Percentiles rank a stretch among this genome's conserved stretches.
phyloP scores from a whole-genome alignment of 2,329 filamentous ascomycete species.

The Arthroderma uncinatum region DNA sequence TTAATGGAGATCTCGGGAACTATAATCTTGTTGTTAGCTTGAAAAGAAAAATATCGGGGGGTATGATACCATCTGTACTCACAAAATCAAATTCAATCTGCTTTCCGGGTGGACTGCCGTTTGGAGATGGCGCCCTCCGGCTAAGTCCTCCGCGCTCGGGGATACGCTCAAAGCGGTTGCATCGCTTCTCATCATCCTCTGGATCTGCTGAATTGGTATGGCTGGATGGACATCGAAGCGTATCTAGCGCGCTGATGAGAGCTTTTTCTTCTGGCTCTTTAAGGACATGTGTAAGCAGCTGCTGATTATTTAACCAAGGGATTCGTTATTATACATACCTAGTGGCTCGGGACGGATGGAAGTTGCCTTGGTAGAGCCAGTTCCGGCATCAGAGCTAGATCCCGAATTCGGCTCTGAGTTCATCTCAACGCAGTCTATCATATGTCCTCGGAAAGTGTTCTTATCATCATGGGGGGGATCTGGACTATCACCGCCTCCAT shows the following conservation, averaged over 20 bases:
- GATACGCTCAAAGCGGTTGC: neutral
- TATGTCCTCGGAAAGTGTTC: constrained; percentile 14
- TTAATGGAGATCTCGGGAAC: neutral
- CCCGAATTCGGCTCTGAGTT: neutral
- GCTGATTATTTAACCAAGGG: neutral
- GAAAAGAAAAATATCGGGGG: neutral
- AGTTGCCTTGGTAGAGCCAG: neutral
- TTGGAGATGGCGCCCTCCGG: neutral
- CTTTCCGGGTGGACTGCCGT: neutral
- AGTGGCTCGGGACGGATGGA: neutral
- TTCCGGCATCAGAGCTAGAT: neutral
- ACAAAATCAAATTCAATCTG: neutral
- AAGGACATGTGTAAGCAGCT: neutral
- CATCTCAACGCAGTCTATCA: constrained; percentile 13
- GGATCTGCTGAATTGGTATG: neutral
- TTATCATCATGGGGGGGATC: constrained; percentile 11
- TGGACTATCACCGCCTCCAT: constrained; percentile 16
- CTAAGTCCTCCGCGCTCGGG: neutral
- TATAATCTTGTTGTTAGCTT: neutral
- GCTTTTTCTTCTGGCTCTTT: neutral
- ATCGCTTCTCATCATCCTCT: neutral
- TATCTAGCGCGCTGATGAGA: neutral
- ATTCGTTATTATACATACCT: neutral
- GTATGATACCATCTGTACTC: neutral
- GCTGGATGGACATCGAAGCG: neutral